Base-by-base conservation (phyloP, 345 rosid genomes). In the Toxicodendron radicans region DNA sequence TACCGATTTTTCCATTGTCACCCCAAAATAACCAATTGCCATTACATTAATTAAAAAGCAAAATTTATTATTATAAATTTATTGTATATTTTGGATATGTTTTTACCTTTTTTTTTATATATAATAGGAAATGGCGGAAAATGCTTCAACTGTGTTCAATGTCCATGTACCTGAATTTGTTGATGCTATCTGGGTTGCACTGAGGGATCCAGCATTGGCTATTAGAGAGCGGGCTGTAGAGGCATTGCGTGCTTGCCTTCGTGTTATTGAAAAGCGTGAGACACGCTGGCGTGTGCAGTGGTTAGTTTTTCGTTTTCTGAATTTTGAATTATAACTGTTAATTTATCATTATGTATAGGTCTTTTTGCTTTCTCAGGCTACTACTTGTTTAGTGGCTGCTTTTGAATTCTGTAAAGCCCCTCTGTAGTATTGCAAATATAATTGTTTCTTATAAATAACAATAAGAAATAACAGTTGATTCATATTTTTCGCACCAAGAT, bases 201-300 rank as follows among this genome's bases (percentile, higher is more conserved):
- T 96, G 76, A 89, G 99, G 86, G 98, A 96, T 81, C 99, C 95
- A 20, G 85, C 88, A 70, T 79, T 90, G 87, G 88, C 87, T 81
- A 90, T 96, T 69, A 88, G 99, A 68, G 97, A 92, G 79, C 86
- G 90, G 58, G 98, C 98, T 38, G 98, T 96, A 65, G 99, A 96
- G 87, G 98, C 99, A 75, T 83, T 93, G 85, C 98, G 99, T 72
- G 99, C 99, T 68, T 96, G 98, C 80, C 99, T 96, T 80, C 88
- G 89, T 80, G 99, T 96, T 83, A 92, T 96, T 73, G 99, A 96
- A 86, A 96, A 96, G 83, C 94, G 98, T 33, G 99, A 96, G 86
- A 96, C 99, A 59, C 97, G 99, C 4, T 96, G 98, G 99, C 91
- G 97, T 56, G 99, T 96, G 77, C 99, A 93, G 51, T 93, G 99